Percentiles rank a stretch among this genome's conserved stretches.
These are phyloP conservation scores for Brasenia schreberi DNA, from an alignment of 164 flowering plant species.

Conservation along the genomic window DNA sequence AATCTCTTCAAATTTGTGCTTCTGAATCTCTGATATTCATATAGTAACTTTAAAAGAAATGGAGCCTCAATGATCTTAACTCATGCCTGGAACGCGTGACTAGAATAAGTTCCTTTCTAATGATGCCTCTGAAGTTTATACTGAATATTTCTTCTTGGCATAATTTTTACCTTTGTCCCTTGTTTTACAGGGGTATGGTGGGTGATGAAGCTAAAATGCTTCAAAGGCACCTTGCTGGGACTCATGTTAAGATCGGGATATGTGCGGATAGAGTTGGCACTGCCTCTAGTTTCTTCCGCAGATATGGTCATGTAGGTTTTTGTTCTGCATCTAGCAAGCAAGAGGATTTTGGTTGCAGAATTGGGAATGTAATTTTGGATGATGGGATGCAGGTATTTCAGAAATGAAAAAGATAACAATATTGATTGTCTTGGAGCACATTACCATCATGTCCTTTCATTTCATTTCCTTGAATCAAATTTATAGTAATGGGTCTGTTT, in stretches of 20 bases:
- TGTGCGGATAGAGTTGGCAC: slow-evolving; percentile 56
- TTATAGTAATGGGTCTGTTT: too few species aligned
- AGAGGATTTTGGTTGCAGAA: slow-evolving; percentile 6
- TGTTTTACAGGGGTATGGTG: slow-evolving; percentile 72
- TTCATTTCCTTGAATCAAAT: neutral
- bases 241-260: slow-evolving; percentile 54
- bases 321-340: neutral
- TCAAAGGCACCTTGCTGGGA: slow-evolving; percentile 42
- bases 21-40: too few species aligned
- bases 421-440: neutral
- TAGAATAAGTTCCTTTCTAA: too few species aligned
- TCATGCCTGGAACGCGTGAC: too few species aligned
- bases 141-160: too few species aligned
- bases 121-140: too few species aligned
- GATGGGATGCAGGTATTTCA: slow-evolving; percentile 88
- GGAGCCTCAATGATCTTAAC: too few species aligned
- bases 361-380: slow-evolving; percentile 66
- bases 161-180: neutral
- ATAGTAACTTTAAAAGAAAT: too few species aligned
- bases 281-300: slow-evolving; percentile 42
- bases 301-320: slow-evolving; percentile 32
- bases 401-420: neutral
- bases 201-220: slow-evolving; percentile 95
- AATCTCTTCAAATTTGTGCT: too few species aligned
- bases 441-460: neutral